Conservation (phyloP, 257 asterid genomes). For the Petunia axillaris region DNA sequence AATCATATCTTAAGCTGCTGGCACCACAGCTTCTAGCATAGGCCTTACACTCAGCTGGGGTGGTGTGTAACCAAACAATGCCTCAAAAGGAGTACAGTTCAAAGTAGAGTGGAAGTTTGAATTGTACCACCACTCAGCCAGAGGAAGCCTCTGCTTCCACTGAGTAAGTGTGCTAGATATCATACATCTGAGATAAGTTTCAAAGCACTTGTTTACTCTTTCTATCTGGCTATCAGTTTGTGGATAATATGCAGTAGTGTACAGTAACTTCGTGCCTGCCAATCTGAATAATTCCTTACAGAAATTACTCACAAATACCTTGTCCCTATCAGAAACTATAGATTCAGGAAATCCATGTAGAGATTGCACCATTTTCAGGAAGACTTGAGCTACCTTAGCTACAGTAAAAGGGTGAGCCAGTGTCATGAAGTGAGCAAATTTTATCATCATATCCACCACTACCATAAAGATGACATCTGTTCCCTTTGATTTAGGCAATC, state of each 20-base stretch:
- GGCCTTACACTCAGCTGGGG: no score
- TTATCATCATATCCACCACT: conserved; percentile 19
- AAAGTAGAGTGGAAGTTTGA: no score
- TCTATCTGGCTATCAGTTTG: no score
- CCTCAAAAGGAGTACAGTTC: no score
- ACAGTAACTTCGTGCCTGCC: not conserved
- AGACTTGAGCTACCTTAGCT: not conserved
- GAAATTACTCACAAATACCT: not conserved
- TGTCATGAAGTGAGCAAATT: conserved; percentile 15
- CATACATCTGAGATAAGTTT: no score
- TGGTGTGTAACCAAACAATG: no score
- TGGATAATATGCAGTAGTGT: not conserved
- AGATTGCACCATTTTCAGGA: not conserved
- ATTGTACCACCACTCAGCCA: no score
- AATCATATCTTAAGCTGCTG: no score
- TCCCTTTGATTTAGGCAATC: not conserved
- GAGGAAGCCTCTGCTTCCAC: no score
- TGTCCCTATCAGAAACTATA: conserved; percentile 11
- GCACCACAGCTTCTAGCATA: no score
- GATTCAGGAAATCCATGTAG: not conserved
- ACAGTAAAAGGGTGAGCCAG: not conserved
- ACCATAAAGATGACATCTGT: not conserved
- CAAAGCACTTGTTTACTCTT: no score
- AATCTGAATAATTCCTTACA: not conserved
- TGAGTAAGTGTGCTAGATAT: no score